Percentiles rank a stretch among this genome's conserved stretches.
These are phyloP conservation scores for Syncephalastrum monosporum DNA, from an alignment of 371 early-diverging fungal genomes.

Conservation along the genomic window DNA sequence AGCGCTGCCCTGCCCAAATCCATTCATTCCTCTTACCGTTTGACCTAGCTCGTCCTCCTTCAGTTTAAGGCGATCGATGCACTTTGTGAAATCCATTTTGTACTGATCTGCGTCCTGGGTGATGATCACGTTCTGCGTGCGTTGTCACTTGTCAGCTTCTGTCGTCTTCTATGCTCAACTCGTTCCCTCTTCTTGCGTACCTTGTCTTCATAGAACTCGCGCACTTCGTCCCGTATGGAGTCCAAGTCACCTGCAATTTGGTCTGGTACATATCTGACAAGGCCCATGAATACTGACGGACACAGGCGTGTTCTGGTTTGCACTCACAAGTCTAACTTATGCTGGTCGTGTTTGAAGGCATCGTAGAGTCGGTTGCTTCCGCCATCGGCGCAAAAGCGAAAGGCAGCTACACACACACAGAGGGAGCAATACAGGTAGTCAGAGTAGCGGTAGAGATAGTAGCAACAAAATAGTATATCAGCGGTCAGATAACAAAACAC, in stretches of 20 bases:
- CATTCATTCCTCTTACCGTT: constrained; percentile 14
- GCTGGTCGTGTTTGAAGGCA: constrained; percentile 45
- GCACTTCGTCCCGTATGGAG: constrained; percentile 69
- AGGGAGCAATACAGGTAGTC: too few species aligned
- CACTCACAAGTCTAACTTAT: constrained; percentile 42
- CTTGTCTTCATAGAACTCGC: constrained; percentile 60
- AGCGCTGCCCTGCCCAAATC: too few species aligned
- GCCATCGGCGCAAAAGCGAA: constrained; percentile 85
- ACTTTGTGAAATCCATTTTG: constrained; percentile 89
- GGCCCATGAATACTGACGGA: background rate
- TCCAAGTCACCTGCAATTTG: constrained; percentile 86
- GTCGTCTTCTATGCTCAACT: background rate
- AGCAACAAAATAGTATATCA: background rate
- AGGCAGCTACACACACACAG: constrained; percentile 44
- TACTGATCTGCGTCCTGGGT: constrained; percentile 59
- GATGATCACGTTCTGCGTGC: constrained; percentile 46
- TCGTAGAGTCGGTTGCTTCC: constrained; percentile 88
- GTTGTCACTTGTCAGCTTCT: background rate
- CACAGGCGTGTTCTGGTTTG: background rate
- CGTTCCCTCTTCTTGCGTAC: constrained; percentile 7
- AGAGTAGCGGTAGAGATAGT: background rate
- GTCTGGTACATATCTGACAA: constrained; percentile 72
- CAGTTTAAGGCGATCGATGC: constrained; percentile 46
- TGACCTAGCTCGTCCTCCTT: constrained; percentile 26
- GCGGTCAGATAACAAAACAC: background rate